A percentile compares a stretch with the other conserved stretches of the same genome.
phyloP scores from a whole-genome alignment of 345 rosid genomes.

The Rhodomyrtus tomentosa region DNA sequence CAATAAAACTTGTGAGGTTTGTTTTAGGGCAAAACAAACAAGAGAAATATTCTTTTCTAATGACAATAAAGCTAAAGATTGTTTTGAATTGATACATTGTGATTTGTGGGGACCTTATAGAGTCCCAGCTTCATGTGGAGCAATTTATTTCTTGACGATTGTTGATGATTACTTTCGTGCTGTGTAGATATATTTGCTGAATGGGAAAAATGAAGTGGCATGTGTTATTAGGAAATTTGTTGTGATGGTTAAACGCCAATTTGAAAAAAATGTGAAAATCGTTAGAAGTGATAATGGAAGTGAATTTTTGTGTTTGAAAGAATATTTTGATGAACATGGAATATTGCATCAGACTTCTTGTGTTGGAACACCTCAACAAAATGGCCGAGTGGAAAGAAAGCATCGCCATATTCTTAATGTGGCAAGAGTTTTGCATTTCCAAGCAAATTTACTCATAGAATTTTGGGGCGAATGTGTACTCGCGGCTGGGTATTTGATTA shows the following conservation, averaged over 20 bases:
- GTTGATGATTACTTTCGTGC: conserved; percentile 1
- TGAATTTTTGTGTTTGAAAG: background rate
- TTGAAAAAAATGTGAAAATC: background rate
- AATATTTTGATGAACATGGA: background rate
- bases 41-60: background rate
- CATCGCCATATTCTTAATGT: no score
- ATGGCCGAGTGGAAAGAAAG: no score
- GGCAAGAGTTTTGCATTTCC: no score
- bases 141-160: background rate
- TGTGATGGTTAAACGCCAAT: background rate
- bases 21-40: background rate
- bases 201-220: background rate
- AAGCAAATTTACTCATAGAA: no score
- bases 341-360: background rate
- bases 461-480: no score
- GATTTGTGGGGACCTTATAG: conserved; percentile 1
- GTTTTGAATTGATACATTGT: conserved; percentile 1
- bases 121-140: background rate
- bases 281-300: background rate
- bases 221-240: background rate
- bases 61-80: background rate
- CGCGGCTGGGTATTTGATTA: background rate
- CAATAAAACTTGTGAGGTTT: background rate
- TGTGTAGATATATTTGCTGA: background rate
- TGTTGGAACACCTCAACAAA: background rate